Conservation (phyloP, 1,284 basidiomycete species). For the Apiotrichum brassicae region DNA sequence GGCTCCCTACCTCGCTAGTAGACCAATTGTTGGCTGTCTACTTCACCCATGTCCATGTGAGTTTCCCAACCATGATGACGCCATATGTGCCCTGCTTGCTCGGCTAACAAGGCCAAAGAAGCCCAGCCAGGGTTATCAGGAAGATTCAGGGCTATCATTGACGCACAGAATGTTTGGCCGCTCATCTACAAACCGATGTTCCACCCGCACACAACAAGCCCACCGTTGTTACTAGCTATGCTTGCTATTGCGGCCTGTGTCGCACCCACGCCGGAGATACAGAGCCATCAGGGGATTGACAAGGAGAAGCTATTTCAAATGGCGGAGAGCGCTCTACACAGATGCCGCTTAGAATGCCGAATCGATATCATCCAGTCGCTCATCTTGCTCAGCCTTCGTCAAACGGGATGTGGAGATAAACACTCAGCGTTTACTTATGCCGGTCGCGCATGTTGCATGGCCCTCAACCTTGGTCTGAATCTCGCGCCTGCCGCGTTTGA, state of each 20-base stretch:
- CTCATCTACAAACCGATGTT: constrained; percentile 42
- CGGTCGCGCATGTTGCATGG: constrained; percentile 46
- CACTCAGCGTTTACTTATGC: constrained; percentile 44
- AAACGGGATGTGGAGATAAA: constrained; percentile 48
- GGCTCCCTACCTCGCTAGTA: constrained; percentile 19
- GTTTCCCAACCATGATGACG: too few relatives aligned
- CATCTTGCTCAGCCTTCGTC: constrained; percentile 46
- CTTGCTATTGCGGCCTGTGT: constrained; percentile 38
- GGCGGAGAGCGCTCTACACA: constrained; percentile 31
- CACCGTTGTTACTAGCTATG: constrained; percentile 37
- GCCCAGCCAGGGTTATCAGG: too few relatives aligned
- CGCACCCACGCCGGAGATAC: constrained; percentile 12
- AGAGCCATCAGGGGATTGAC: constrained; percentile 5
- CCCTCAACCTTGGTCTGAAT: constrained; percentile 47
- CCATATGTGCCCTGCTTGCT: too few relatives aligned
- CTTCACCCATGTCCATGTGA: constrained; percentile 39
- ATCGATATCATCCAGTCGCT: constrained; percentile 43
- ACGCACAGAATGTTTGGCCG: constrained; percentile 41
- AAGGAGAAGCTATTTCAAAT: constrained; percentile 54
- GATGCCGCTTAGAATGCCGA: constrained; percentile 24
- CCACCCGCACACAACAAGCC: constrained; percentile 27
- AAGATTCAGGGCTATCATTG: too few relatives aligned
- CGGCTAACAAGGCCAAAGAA: too few relatives aligned
- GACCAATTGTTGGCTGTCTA: constrained; percentile 36
- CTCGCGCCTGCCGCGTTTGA: constrained; percentile 23